Evolutionary conservation across 2,329 filamentous ascomycete species (phyloP).

Genomic region (Claviceps africana): DNA sequence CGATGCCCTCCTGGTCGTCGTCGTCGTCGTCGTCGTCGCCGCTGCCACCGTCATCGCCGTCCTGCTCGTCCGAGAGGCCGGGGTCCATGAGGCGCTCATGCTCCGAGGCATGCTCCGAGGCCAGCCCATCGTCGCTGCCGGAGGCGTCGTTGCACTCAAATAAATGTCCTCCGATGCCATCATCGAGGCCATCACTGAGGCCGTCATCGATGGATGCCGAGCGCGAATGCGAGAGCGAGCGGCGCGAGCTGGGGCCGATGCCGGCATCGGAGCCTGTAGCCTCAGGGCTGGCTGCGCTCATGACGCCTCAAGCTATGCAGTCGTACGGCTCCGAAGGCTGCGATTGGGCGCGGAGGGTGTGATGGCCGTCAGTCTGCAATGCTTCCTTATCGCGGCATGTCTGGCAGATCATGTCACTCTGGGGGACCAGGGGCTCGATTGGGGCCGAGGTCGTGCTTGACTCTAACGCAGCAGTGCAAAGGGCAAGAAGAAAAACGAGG

Average conservation of each 20-base stretch:
- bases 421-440: too few species aligned
- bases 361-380: not conserved
- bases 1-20: not conserved
- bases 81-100: slow-evolving; percentile 41
- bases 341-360: not conserved
- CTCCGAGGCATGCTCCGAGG: slow-evolving; percentile 28
- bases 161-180: slow-evolving; percentile 22
- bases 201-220: slow-evolving; percentile 11
- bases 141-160: slow-evolving; percentile 28
- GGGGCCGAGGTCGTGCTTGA: too few species aligned
- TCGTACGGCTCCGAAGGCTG: not conserved
- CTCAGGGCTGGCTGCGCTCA: slow-evolving; percentile 6
- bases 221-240: slow-evolving; percentile 15
- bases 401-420: not conserved
- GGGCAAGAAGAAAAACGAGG: too few species aligned
- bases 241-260: slow-evolving; percentile 11
- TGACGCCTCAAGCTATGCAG: not conserved
- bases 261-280: slow-evolving; percentile 12
- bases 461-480: too few species aligned
- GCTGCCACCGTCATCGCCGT: slow-evolving; percentile 11
- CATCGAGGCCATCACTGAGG: too few species aligned
- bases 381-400: not conserved
- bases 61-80: slow-evolving; percentile 31
- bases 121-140: slow-evolving; percentile 30
- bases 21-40: not conserved